Conservation (phyloP, 129 eudicot genomes). For the Saposhnikovia divaricata region DNA sequence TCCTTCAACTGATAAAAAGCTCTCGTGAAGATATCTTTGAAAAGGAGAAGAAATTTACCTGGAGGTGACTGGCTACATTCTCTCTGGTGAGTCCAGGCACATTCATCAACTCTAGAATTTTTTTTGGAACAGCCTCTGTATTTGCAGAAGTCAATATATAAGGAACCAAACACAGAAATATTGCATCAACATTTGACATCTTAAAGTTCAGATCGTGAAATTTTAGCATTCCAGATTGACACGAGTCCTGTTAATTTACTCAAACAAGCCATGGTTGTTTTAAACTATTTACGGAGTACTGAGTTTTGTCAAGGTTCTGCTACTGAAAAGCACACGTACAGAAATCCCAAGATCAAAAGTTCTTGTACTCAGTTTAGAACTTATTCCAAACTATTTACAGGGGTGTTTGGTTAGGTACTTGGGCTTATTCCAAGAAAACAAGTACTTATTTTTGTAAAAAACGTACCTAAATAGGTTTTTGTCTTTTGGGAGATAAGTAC, state of each 20-base stretch:
- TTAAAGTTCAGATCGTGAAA: neutral
- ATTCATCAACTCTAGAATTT: constrained; percentile 89
- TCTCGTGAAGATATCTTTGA: neutral
- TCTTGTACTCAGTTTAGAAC: too few relatives aligned
- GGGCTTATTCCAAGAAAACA: too few relatives aligned
- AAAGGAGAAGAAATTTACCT: constrained; percentile 33
- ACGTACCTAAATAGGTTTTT: too few relatives aligned
- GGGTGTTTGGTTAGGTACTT: too few relatives aligned
- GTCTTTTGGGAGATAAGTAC: too few relatives aligned
- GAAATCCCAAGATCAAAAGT: neutral
- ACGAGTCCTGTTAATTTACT: neutral
- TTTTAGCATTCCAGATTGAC: neutral
- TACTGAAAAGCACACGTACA: neutral
- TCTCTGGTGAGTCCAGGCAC: constrained; percentile 92
- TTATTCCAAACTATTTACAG: too few relatives aligned
- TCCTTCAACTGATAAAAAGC: neutral
- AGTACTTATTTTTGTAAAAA: too few relatives aligned
- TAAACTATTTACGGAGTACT: neutral
- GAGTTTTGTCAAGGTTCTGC: neutral
- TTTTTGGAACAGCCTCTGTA: constrained; percentile 98
- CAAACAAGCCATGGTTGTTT: neutral
- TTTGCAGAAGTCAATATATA: constrained; percentile 3
- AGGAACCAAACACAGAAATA: neutral
- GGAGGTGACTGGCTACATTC: constrained; percentile 97
- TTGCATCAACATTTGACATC: neutral